A percentile compares a stretch with the other conserved stretches of the same genome.
phyloP scores from a whole-genome alignment of 139 green algal species.

The Chlorella sp. region DNA sequence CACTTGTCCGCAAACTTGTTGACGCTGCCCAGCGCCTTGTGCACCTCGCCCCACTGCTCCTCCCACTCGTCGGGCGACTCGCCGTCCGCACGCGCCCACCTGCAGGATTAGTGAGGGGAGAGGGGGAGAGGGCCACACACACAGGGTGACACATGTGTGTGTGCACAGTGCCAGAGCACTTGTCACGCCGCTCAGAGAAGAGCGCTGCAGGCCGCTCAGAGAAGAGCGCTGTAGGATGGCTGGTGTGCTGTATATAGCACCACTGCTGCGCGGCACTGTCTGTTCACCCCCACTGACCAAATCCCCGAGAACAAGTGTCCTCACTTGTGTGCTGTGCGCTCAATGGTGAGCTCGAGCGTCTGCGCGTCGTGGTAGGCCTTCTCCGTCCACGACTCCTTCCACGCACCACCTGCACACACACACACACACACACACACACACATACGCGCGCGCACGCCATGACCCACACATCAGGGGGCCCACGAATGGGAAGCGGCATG shows the following conservation, averaged over 20 bases:
- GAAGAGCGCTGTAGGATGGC: not conserved
- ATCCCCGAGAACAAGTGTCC: too few relatives aligned
- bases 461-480: too few relatives aligned
- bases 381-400: conserved; percentile 76
- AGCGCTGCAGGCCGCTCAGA: too few relatives aligned
- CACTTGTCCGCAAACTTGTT: conserved; percentile 87
- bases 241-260: not conserved
- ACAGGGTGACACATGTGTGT: not conserved
- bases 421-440: too few relatives aligned
- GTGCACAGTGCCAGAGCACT: not conserved
- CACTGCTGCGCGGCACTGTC: too few relatives aligned
- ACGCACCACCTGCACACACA: conserved; percentile 49
- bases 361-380: conserved; percentile 45
- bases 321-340: conserved; percentile 80
- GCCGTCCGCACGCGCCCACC: conserved; percentile 31
- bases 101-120: not conserved
- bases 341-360: conserved; percentile 51
- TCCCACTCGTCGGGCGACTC: conserved; percentile 70
- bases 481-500: too few relatives aligned
- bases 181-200: not conserved
- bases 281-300: too few relatives aligned
- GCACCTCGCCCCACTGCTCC: conserved; percentile 85
- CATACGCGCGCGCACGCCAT: too few relatives aligned
- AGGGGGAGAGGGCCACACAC: not conserved
- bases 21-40: conserved; percentile 42